phyloP scores from a whole-genome alignment of 306 rosid genomes.

The Lagenaria siceraria region DNA sequence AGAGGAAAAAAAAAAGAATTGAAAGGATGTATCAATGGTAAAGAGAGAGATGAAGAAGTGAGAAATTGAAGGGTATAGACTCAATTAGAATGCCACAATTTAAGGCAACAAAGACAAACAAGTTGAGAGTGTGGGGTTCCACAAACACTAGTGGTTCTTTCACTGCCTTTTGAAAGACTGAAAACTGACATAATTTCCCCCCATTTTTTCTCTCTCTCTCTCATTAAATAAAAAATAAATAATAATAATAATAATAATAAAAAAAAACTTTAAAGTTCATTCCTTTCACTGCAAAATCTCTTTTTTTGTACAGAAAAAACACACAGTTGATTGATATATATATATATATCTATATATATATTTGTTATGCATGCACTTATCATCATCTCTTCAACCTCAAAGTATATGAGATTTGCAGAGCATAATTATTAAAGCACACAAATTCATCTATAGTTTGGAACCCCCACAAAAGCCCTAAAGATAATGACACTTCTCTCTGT shows the following conservation, averaged over 20 bases:
- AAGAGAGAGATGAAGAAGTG: background rate
- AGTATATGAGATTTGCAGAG: background rate
- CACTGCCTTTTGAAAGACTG: background rate
- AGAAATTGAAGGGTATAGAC: background rate
- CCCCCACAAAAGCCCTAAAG: background rate
- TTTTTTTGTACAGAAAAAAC: background rate
- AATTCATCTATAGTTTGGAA: background rate
- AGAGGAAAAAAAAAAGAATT: background rate
- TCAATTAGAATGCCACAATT: background rate
- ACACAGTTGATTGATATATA: no score
- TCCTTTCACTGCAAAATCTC: background rate
- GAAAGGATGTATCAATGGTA: background rate
- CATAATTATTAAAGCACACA: background rate
- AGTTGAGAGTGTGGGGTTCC: background rate
- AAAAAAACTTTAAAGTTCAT: background rate
- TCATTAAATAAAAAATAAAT: no score
- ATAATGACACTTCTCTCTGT: background rate
- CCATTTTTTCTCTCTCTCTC: background rate
- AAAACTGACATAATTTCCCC: background rate
- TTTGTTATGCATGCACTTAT: background rate
- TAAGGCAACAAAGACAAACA: conserved; percentile 2
- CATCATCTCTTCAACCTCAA: background rate
- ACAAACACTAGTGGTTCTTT: background rate
- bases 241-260: background rate
- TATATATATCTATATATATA: no score